Base-by-base conservation (phyloP, 768 basidiomycete genomes). In the Trametes coccinea region DNA sequence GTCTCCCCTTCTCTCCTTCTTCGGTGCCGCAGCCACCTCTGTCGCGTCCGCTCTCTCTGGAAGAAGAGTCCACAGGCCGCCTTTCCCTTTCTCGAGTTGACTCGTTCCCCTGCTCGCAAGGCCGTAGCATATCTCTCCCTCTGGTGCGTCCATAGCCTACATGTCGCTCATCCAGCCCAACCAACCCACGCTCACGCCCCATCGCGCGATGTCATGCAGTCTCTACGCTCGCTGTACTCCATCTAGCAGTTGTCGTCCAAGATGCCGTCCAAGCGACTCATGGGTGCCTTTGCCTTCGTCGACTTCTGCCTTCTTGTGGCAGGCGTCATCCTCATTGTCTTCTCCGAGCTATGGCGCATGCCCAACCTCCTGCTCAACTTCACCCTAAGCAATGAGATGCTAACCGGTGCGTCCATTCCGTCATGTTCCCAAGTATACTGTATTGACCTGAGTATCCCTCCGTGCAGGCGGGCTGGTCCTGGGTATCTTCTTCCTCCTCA, bases 361-460 rank as follows among this genome's bases (percentile, higher is more conserved):
- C 81, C 85, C 7, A 81, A 90, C 68, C 70, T 89, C n/a, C 75
- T 95, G 59, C 77, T 89, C 74, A 92, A 92, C 71, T 78, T 92
- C 77, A 84, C 89, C 34, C 74, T 95, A 53, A 82, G 79, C 61
- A 66, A 73, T 13, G 67, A 76, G 49, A 82, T 90, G 65, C 77
- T 92, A 43, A 83, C 79, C 31, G 82, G 92, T 89, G 69, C 69
- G 83, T 74, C 17, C 46, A 40, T 29, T 55, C 29, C 11, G 4
- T 11, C 10, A 4, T 27, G 50, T 37, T 2, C 29, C 37, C 39
- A 0, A 17, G 7, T 5, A 33, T 34, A 31, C n/a, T 5, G n/a
- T 14, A 3, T 13, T 22, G 44, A 45, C 39, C 27, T 33, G 4
- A 5, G 47, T 49, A 22, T 39, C 53, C 50, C 46, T 30, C 10